Conservation (phyloP, 441 rosid species). For the Adansonia grandidieri region DNA sequence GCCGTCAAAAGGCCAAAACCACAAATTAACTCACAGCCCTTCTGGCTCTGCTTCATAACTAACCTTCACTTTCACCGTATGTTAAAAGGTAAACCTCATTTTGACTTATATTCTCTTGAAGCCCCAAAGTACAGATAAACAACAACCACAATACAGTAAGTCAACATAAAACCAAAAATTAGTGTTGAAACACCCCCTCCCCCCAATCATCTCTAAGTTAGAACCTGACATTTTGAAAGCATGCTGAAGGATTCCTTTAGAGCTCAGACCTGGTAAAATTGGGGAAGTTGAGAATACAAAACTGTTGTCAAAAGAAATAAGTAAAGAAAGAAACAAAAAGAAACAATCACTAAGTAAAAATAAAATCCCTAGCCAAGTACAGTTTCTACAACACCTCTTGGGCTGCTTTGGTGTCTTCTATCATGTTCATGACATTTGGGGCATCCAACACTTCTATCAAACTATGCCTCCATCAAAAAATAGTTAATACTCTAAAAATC, state of each 20-base stretch:
- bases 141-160: neutral
- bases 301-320: neutral
- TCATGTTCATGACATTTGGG: conserved; percentile 83
- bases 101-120: neutral
- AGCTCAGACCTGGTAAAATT: conserved; percentile 71
- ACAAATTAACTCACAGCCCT: neutral
- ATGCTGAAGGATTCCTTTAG: conserved; percentile 82
- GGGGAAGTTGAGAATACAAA: neutral
- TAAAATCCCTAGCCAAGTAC: conserved; percentile 14
- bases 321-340: neutral
- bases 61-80: conserved; percentile 4
- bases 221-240: conserved; percentile 91
- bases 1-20: conserved; percentile 6
- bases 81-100: conserved; percentile 6
- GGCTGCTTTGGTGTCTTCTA: conserved; percentile 95
- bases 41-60: conserved; percentile 4
- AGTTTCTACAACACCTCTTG: conserved; percentile 61
- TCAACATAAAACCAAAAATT: neutral
- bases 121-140: neutral
- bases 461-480: conserved; percentile 66
- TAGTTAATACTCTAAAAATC: conserved; percentile 27
- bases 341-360: neutral
- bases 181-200: neutral
- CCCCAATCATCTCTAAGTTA: conserved; percentile 25
- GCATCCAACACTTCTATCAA: conserved; percentile 85